Conservation (phyloP, 1,284 basidiomycete species). For the Flammula alnicola region DNA sequence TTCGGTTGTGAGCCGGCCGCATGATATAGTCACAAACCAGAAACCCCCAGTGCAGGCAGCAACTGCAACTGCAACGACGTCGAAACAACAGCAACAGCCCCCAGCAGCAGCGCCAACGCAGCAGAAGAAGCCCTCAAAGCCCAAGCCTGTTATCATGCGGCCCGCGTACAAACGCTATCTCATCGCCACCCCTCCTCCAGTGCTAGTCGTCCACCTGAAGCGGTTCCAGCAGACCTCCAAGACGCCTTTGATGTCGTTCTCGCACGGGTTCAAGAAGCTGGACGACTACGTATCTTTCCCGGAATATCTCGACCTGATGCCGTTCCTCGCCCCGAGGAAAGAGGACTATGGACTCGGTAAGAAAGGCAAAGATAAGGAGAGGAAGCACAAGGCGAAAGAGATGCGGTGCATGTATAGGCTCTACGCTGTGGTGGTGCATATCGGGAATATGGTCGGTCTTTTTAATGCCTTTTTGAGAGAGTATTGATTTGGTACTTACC, state of each 20-base stretch:
- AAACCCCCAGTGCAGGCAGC: neutral
- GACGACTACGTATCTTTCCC: constrained; percentile 92
- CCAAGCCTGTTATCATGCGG: constrained; percentile 73
- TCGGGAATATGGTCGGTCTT: constrained; percentile 77
- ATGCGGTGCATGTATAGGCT: constrained; percentile 72
- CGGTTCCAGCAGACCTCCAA: constrained; percentile 82
- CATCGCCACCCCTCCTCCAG: constrained; percentile 83
- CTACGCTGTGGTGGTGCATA: constrained; percentile 90
- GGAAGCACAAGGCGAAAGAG: constrained; percentile 32
- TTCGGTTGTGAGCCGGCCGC: constrained; percentile 20
- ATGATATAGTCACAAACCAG: neutral
- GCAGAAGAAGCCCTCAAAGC: constrained; percentile 34
- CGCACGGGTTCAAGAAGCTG: constrained; percentile 78
- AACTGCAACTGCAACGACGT: constrained; percentile 2
- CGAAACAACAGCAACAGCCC: constrained; percentile 31
- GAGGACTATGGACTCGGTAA: constrained; percentile 66
- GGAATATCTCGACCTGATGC: constrained; percentile 81
- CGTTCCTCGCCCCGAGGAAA: constrained; percentile 83
- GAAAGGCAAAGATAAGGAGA: constrained; percentile 37
- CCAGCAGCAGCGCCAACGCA: constrained; percentile 15
- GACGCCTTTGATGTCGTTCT: constrained; percentile 57
- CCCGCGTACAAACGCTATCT: constrained; percentile 94
- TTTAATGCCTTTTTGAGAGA: neutral
- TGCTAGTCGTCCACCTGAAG: constrained; percentile 92
- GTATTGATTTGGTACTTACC: constrained; percentile 15